Percentiles rank a stretch among this genome's conserved stretches.
Evolutionary conservation across 768 basidiomycete species (phyloP).

Genomic region (Dioszegia crocea): DNA sequence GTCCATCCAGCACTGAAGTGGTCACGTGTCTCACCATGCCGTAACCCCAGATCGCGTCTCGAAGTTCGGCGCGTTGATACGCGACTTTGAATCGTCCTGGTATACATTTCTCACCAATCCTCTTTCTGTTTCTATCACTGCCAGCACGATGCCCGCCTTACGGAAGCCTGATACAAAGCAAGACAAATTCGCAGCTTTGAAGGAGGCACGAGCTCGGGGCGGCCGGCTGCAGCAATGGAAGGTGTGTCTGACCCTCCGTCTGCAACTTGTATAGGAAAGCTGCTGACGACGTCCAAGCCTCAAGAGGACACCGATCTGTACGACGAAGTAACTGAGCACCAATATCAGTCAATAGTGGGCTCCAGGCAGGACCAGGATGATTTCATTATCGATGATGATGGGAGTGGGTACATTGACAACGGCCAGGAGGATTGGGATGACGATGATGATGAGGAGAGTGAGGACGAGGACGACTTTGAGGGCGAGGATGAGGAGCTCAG

Average conservation of each 20-base stretch:
- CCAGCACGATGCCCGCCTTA: conserved; percentile 2
- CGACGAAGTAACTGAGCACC: conserved; percentile 83
- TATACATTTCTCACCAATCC: background rate
- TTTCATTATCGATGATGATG: conserved; percentile 92
- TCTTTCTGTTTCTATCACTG: background rate
- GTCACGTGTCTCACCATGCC: too few relatives aligned
- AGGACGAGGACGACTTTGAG: conserved; percentile 58
- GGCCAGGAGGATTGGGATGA: conserved; percentile 89
- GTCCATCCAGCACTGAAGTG: too few relatives aligned
- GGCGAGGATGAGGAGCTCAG: conserved; percentile 46
- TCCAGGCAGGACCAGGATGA: conserved; percentile 80
- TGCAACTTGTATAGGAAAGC: background rate
- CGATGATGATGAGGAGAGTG: conserved; percentile 50
- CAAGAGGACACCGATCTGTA: conserved; percentile 69
- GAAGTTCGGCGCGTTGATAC: background rate
- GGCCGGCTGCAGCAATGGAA: conserved; percentile 49
- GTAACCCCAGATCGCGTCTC: too few relatives aligned
- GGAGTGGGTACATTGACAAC: conserved; percentile 87
- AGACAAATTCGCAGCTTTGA: conserved; percentile 49
- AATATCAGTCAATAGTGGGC: conserved; percentile 79
- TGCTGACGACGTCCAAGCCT: conserved; percentile 33
- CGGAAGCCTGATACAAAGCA: conserved; percentile 9
- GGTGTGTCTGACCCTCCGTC: conserved; percentile 27
- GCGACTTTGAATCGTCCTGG: background rate
- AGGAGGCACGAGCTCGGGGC: conserved; percentile 48